phyloP scores from a whole-genome alignment of 2,329 filamentous ascomycete genomes.

The Orbilia quercus region DNA sequence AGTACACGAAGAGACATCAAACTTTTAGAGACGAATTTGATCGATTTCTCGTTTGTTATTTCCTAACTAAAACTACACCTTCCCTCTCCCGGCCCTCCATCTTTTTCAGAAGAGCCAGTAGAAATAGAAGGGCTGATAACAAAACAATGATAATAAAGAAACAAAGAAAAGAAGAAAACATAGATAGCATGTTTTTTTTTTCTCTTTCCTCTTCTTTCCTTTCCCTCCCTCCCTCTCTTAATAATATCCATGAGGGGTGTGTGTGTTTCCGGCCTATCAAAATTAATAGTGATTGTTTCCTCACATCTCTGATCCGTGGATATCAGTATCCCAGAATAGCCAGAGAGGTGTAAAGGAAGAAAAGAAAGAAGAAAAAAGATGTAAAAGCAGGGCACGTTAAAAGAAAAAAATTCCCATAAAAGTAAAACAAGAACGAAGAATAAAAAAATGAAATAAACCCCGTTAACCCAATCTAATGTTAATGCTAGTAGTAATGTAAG shows the following conservation, averaged over 20 bases:
- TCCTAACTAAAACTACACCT: slow-evolving; percentile 7
- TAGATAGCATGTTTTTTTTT: slow-evolving; percentile 4
- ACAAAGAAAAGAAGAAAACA: slow-evolving; percentile 15
- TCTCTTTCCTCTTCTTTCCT: slow-evolving; percentile 9
- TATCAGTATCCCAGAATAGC: slow-evolving; percentile 3
- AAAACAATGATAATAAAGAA: not conserved
- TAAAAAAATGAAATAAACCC: slow-evolving; percentile 52
- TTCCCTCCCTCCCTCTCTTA: slow-evolving; percentile 14
- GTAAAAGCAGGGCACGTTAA: not conserved
- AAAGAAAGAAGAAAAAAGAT: slow-evolving; percentile 12
- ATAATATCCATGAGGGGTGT: not conserved
- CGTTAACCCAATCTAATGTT: slow-evolving; percentile 55
- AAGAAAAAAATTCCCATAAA: slow-evolving; percentile 14
- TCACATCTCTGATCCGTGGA: slow-evolving; percentile 1
- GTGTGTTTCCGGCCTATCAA: too few species aligned
- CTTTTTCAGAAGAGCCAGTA: slow-evolving; percentile 2
- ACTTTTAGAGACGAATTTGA: slow-evolving; percentile 31
- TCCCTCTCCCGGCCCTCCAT: not conserved
- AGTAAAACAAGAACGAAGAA: slow-evolving; percentile 41
- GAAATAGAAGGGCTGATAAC: slow-evolving; percentile 1
- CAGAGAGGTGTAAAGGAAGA: slow-evolving; percentile 13
- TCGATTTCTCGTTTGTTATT: slow-evolving; percentile 26
- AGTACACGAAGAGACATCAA: slow-evolving; percentile 35
- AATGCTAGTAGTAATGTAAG: slow-evolving; percentile 42
- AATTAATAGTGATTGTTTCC: not conserved